Base-by-base conservation (phyloP, 805 yeast species). In the Pichia sporocuriosa region DNA sequence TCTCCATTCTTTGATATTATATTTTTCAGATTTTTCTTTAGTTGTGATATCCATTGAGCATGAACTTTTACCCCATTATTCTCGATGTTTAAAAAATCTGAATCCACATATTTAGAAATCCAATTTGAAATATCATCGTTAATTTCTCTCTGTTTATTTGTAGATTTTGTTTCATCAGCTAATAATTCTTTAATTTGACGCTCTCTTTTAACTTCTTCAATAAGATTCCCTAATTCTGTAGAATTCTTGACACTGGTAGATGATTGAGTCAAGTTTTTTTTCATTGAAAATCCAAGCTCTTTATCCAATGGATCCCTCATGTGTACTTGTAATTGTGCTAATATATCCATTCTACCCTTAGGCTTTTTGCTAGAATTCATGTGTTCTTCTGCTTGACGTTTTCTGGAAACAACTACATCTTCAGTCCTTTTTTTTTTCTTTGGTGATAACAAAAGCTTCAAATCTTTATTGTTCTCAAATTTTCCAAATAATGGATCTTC, bases 401-500 rank as follows among this genome's bases (percentile, higher is more conserved):
- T 26, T n/a, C 25, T 25, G 2, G 16, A 4, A 13, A 33, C 23
- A 11, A 13, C 23, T 8, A 3, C 30, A 10, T 23, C 17, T 10
- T 24, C 9, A 13, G 15, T 16, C 15, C 27, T 13, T 19, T 30
- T 17, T 9, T 15, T 29, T 15, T 30, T 37, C 24, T 29, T 42
- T 4, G 42, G 41, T 16, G 45, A 42, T 15, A 42, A 24, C 6
- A 42, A 24, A 19, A 11, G 4, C 15, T 28, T 21, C 16, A 37
- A 29, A 12, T 22, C 27, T 9, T 33, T 22, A 32, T 42, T 25
- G 16, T 29, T 20, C 3, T 33, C 35, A n/a, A 42, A 23, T 9
- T 28, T 42, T 13, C 45, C 45, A 30, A 42, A 42, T 21, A 42
- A 30, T 19, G 45, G 45, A 29, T 42, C 45, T 10, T 32, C 44